phyloP scores from a whole-genome alignment of 306 rosid species.

The Crataegus laevigata region DNA sequence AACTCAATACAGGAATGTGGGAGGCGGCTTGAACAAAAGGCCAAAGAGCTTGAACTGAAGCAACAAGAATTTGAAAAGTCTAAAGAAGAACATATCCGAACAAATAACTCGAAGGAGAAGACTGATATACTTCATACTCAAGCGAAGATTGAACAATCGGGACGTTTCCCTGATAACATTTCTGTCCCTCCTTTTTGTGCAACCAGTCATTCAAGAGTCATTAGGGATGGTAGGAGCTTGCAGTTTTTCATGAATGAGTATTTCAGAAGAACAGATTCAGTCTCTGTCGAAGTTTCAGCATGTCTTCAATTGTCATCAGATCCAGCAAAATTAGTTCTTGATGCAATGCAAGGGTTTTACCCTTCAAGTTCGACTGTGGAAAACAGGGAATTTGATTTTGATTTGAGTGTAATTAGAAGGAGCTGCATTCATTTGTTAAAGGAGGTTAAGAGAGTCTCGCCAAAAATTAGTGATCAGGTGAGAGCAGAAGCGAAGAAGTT shows the following conservation, averaged over 20 bases:
- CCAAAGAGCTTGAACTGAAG: not conserved
- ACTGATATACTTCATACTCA: not conserved
- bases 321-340: slow-evolving; percentile 42
- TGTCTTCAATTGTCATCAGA: slow-evolving; percentile 25
- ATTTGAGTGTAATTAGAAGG: slow-evolving; percentile 26
- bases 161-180: not conserved
- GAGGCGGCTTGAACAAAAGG: not conserved
- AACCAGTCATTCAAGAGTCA: not conserved
- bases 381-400: slow-evolving; percentile 12
- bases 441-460: slow-evolving; percentile 28
- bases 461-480: slow-evolving; percentile 24
- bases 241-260: slow-evolving; percentile 23
- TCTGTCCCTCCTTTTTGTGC: not conserved
- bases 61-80: slow-evolving; percentile 4
- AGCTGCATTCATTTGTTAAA: slow-evolving; percentile 36
- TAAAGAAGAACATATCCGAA: not conserved
- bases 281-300: slow-evolving; percentile 6
- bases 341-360: slow-evolving; percentile 42
- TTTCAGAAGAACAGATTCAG: slow-evolving; percentile 23
- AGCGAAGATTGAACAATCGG: not conserved
- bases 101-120: slow-evolving; percentile 6
- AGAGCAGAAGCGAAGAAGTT: slow-evolving; percentile 31
- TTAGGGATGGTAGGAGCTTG: slow-evolving; percentile 20
- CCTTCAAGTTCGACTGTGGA: slow-evolving; percentile 13
- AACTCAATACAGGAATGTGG: not conserved